Evolutionary conservation across 306 rosid species (phyloP).

Genomic region (Rubus idaeus): DNA sequence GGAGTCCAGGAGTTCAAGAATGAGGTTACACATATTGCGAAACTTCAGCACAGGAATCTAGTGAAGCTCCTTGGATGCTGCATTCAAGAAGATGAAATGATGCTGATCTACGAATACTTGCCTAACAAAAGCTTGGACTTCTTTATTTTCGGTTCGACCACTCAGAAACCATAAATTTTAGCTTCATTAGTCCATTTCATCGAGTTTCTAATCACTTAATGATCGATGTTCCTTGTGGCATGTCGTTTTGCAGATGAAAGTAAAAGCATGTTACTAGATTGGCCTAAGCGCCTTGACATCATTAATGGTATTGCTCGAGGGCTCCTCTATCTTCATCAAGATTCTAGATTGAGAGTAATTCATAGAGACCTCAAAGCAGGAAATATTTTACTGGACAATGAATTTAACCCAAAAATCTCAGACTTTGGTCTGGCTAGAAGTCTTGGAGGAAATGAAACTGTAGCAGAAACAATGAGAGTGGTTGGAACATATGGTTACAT

Average conservation of each 20-base stretch:
- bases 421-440: slow-evolving; percentile 32
- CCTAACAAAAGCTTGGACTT: slow-evolving; percentile 4
- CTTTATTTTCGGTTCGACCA: not conserved
- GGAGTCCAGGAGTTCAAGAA: slow-evolving; percentile 7
- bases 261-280: slow-evolving; percentile 5
- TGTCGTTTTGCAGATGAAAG: slow-evolving; percentile 14
- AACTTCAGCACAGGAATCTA: slow-evolving; percentile 13
- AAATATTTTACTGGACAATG: slow-evolving; percentile 26
- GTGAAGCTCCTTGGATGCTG: slow-evolving; percentile 7
- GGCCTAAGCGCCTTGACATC: slow-evolving; percentile 16
- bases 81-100: slow-evolving; percentile 1
- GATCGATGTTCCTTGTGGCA: not conserved
- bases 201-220: not conserved
- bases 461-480: slow-evolving; percentile 18
- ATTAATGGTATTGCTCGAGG: slow-evolving; percentile 29
- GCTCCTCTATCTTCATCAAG: slow-evolving; percentile 35
- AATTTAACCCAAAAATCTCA: slow-evolving; percentile 33
- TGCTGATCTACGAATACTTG: slow-evolving; percentile 7
- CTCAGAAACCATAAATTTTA: not conserved
- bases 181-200: not conserved
- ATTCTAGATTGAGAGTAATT: slow-evolving; percentile 32
- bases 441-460: slow-evolving; percentile 23
- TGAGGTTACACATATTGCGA: slow-evolving; percentile 4
- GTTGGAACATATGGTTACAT: slow-evolving; percentile 39
- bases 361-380: slow-evolving; percentile 34